phyloP scores from a whole-genome alignment of 2,329 filamentous ascomycete species.

The Aspergillus ochraceoroseus region DNA sequence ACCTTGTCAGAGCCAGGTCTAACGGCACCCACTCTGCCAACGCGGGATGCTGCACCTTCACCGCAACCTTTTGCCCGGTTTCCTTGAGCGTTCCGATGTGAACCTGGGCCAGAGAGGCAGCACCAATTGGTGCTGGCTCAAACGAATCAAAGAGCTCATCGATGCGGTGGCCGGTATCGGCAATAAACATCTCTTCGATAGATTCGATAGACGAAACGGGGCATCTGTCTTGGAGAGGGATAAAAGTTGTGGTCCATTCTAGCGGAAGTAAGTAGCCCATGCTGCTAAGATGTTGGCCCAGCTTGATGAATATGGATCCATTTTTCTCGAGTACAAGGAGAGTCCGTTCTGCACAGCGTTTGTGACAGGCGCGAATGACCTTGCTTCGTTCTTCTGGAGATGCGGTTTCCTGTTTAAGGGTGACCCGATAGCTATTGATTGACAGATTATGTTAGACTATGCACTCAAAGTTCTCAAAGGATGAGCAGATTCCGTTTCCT shows the following conservation, averaged over 20 bases:
- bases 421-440: constrained; percentile 70
- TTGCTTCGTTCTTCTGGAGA: constrained; percentile 61
- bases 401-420: constrained; percentile 64
- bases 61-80: constrained; percentile 79
- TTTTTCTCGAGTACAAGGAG: constrained; percentile 86
- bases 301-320: constrained; percentile 96
- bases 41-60: constrained; percentile 92
- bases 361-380: constrained; percentile 77
- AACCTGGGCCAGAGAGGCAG: constrained; percentile 90
- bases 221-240: constrained; percentile 92
- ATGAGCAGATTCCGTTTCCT: too few relatives aligned
- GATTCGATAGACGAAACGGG: constrained; percentile 86
- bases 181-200: constrained; percentile 77
- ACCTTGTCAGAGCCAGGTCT: constrained; percentile 78
- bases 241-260: constrained; percentile 94
- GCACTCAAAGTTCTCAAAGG: too few relatives aligned
- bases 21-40: constrained; percentile 85
- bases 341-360: constrained; percentile 85
- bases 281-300: constrained; percentile 91
- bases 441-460: constrained; percentile 8
- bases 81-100: constrained; percentile 80
- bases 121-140: constrained; percentile 72
- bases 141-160: constrained; percentile 85
- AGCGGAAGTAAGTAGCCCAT: constrained; percentile 89
- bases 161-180: constrained; percentile 74